Conservation (phyloP, 164 flowering plant species). For the Malania oleifera region DNA sequence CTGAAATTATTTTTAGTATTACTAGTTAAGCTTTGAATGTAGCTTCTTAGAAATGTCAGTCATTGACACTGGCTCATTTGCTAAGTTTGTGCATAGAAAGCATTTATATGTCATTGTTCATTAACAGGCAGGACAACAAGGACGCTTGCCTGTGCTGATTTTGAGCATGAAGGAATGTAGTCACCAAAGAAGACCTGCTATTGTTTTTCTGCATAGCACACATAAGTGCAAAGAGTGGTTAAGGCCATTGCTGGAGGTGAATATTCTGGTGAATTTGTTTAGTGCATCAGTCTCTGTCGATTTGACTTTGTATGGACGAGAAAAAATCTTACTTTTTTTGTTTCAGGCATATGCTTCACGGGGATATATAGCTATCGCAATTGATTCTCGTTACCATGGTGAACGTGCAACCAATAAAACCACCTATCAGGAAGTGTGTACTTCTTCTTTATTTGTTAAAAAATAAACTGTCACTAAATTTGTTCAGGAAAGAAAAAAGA, state of each 20-base stretch:
- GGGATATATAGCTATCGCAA: conserved; percentile 76
- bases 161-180: conserved; percentile 57
- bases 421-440: conserved; percentile 67
- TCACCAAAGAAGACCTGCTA: conserved; percentile 57
- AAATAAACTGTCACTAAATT: background rate
- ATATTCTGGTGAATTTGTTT: conserved; percentile 1
- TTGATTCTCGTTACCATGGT: conserved; percentile 99
- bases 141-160: conserved; percentile 76
- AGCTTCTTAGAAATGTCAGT: background rate
- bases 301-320: background rate
- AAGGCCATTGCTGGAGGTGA: conserved; percentile 87
- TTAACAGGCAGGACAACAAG: conserved; percentile 77
- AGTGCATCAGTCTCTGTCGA: background rate
- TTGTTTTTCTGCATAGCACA: conserved; percentile 90
- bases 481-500: too few relatives aligned
- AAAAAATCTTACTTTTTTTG: conserved; percentile 9
- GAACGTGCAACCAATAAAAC: conserved; percentile 72
- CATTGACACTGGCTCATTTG: background rate
- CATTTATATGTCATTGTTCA: conserved; percentile 2
- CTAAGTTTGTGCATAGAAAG: background rate
- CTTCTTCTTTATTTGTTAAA: background rate
- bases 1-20: background rate
- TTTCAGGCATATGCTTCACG: conserved; percentile 93
- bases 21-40: background rate
- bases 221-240: conserved; percentile 89